Conservation (phyloP, 306 rosid genomes). For the Vigna reflexopilosa region DNA sequence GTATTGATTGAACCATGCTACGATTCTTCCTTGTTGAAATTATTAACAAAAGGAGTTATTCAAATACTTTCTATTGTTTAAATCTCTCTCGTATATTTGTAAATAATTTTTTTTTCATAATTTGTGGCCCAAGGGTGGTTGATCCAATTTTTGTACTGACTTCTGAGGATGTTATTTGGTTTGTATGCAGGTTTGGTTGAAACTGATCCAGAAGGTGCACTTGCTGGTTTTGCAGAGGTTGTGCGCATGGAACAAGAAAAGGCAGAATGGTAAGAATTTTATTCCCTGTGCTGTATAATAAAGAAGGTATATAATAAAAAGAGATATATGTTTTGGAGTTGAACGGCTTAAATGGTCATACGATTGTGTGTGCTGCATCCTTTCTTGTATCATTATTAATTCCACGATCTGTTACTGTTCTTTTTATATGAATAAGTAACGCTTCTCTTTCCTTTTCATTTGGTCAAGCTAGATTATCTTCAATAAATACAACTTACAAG, state of each 20-base stretch:
- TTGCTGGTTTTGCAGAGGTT: slow-evolving; percentile 88
- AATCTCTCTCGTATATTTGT: slow-evolving; percentile 18
- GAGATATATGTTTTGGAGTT: slow-evolving; percentile 10
- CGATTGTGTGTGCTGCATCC: slow-evolving; percentile 11
- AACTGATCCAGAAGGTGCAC: slow-evolving; percentile 92
- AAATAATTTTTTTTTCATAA: slow-evolving; percentile 24
- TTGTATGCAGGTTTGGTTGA: slow-evolving; percentile 79
- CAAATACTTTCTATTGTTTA: background rate
- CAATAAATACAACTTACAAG: slow-evolving; percentile 22
- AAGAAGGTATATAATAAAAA: background rate
- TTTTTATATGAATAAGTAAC: background rate
- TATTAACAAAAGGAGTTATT: slow-evolving; percentile 13
- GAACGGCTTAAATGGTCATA: background rate
- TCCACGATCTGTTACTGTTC: slow-evolving; percentile 4
- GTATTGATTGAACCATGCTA: slow-evolving; percentile 30
- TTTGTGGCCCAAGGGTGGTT: slow-evolving; percentile 28
- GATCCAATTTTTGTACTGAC: slow-evolving; percentile 16
- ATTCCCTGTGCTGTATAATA: slow-evolving; percentile 14
- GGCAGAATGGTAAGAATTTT: slow-evolving; percentile 83
- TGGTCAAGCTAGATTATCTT: slow-evolving; percentile 26
- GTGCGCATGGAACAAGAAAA: slow-evolving; percentile 91
- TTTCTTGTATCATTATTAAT: slow-evolving; percentile 29
- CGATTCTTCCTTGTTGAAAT: slow-evolving; percentile 33
- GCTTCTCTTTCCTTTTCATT: slow-evolving; percentile 33
- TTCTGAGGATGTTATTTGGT: slow-evolving; percentile 6